Base-by-base conservation (phyloP, 345 rosid genomes). In the Gossypioides kirkii region DNA sequence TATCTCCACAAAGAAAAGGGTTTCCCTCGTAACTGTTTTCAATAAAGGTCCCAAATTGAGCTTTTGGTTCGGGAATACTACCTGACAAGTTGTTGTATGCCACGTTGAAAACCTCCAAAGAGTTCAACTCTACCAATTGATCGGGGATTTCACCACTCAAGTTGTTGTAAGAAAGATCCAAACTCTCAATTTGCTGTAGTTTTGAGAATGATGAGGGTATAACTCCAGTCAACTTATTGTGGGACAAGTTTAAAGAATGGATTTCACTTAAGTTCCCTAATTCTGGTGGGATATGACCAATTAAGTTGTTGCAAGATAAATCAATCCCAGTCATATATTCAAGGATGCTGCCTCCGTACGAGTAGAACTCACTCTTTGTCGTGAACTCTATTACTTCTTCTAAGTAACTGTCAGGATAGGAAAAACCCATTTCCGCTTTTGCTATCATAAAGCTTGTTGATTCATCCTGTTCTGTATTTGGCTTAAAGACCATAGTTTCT, bases 151-250 rank as follows among this genome's bases (percentile, higher is more conserved):
- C 3, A 4, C 80, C 79, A 1, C 4, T 41, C 75, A 79, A 75
- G 38, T 43, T 52, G 61, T 80, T 79, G 55, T 72, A 20, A 10
- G 81, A 80, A 26, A 80, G 69, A 46, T 77, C 83, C 49, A 69
- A 49, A 10, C 59, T 49, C 16, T 50, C 72, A 25, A 43, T 46
- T 1, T 23, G 55, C 12, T 25, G 23, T 22, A 67, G 41, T 7
- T 67, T 46, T 67, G 71, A 46, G n/a, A 67, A 67, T 0, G 71
- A 46, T 0, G 71, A 25, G 12, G 41, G 71, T 46, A 67, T 67
- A 17, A 25, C n/a, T 46, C 41, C 8, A 0, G 1, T 23, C 18
- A 67, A 23, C 11, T 47, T 67, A 10, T 69, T 69, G 26, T 69
- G 72, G 0, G 60, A 50, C 2, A 69, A 10, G 45, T 69, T 69